Base-by-base conservation (phyloP, 1,284 basidiomycete species). In the Cryptococcus jaspeensis region DNA sequence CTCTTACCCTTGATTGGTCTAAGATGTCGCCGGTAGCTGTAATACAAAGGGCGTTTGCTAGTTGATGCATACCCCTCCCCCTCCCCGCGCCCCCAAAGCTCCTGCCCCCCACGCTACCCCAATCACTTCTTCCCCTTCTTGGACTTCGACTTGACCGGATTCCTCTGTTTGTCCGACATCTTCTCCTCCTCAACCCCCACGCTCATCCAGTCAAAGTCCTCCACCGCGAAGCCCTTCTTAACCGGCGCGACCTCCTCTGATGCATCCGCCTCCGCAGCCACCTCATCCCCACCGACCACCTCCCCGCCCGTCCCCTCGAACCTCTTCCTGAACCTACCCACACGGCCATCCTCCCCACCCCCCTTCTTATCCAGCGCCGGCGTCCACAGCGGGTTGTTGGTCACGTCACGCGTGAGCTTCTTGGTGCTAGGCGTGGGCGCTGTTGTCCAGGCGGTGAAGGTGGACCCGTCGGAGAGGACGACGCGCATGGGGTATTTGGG, bases 401-500 rank as follows among this genome's bases (percentile, higher is more conserved):
- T 90, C 51, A 88, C 86, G 70, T 93, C 91, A 42, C 90, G 85
- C 22, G 89, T 88, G 45, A 92, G 80, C 42, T 85, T 83, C 43
- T 90, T 81, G 43, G 69, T 75, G 18, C 84, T 75, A 3, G 87
- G 87, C 5, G 85, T 84, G 0, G 91, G 91, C 0, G 90, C 90
- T 0, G 91, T 92, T 9, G 88, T 89, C 82, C 86, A 88, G 64
- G 92, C 88, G 1, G 84, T 85, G 74, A 90, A 91, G 1, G 88
- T 88, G 18, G 87, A 87, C n/a, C 90, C 90, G 76, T 93, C 91
- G 0, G 89, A 85, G 63, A 89, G 85, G 55, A 89, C 83, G 59
- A 93, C 87, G 57, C 82, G 84, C 75, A 92, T 90, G 6, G 89
- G 87, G 73, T 87, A 93, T 61, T 87, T 85, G 18, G 89, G 88